A percentile compares a stretch with the other conserved stretches of the same genome.
These are phyloP conservation scores for Colletotrichum sansevieriae DNA, from an alignment of 2,329 filamentous ascomycete species.

Conservation along the genomic window DNA sequence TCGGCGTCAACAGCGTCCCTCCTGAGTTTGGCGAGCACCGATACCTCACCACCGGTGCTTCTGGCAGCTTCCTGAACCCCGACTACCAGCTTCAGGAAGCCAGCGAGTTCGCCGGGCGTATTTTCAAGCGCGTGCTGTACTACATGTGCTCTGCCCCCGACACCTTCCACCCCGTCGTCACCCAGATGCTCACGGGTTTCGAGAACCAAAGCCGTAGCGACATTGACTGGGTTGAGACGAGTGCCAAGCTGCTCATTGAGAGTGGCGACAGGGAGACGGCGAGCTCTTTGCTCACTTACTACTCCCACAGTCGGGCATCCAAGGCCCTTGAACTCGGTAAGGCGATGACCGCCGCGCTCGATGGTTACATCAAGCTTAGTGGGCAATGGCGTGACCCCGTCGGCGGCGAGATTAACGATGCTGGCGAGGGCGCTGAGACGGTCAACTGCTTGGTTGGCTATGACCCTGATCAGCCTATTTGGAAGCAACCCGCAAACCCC, in stretches of 20 bases:
- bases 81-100: constrained; percentile 48
- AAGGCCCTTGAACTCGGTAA: constrained; percentile 45
- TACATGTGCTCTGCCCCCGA: constrained; percentile 47
- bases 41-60: constrained; percentile 47
- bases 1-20: constrained; percentile 45
- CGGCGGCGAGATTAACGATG: constrained; percentile 50
- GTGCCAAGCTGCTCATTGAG: constrained; percentile 41
- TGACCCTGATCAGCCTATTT: constrained; percentile 46
- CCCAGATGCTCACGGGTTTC: constrained; percentile 44
- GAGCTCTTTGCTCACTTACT: constrained; percentile 43
- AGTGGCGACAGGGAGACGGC: constrained; percentile 43
- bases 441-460: constrained; percentile 52
- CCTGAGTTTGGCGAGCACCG: constrained; percentile 48
- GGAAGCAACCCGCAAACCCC: constrained; percentile 35
- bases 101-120: constrained; percentile 45
- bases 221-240: constrained; percentile 44
- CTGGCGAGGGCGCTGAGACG: constrained; percentile 49
- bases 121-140: constrained; percentile 49
- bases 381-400: constrained; percentile 45
- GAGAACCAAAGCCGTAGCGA: constrained; percentile 44
- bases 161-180: constrained; percentile 45
- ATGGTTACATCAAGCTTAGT: constrained; percentile 45
- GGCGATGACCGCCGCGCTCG: constrained; percentile 43
- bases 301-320: constrained; percentile 44
- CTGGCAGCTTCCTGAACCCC: constrained; percentile 45